Percentiles rank a stretch among this genome's conserved stretches.
phyloP scores from a whole-genome alignment of 2,329 filamentous ascomycete species.

The Pseudocercospora cruenta region DNA sequence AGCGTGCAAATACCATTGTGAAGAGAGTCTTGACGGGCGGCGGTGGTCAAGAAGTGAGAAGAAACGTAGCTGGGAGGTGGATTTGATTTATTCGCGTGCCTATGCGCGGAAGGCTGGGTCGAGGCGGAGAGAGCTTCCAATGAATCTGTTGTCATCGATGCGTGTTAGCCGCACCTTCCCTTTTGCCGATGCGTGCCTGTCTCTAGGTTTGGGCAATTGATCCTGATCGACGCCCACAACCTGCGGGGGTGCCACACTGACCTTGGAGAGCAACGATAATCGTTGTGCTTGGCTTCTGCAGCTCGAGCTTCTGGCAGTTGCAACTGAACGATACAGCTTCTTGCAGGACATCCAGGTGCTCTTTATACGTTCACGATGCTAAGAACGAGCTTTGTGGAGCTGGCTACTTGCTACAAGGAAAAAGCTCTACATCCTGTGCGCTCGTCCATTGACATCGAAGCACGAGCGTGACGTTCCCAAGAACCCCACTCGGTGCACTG shows the following conservation, averaged over 20 bases:
- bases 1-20: conserved; percentile 66
- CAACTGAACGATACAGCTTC: background rate
- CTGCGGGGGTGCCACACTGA: background rate
- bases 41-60: background rate
- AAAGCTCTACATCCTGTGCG: conserved; percentile 10
- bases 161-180: conserved; percentile 17
- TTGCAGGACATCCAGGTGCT: background rate
- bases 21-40: conserved; percentile 24
- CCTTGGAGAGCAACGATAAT: background rate
- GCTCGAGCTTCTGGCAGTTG: background rate
- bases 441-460: background rate
- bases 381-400: background rate
- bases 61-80: background rate
- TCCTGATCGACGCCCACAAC: background rate
- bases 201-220: background rate
- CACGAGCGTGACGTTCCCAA: conserved; percentile 7
- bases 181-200: background rate
- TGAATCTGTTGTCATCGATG: conserved; percentile 11
- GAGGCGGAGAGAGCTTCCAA: conserved; percentile 12
- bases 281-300: background rate
- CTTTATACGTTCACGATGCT: background rate
- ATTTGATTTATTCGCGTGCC: background rate
- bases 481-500: conserved; percentile 7
- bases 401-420: conserved; percentile 9
- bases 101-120: background rate